Base-by-base conservation (phyloP, 352 stramenopile genomes). In the Phytophthora ramorum region DNA sequence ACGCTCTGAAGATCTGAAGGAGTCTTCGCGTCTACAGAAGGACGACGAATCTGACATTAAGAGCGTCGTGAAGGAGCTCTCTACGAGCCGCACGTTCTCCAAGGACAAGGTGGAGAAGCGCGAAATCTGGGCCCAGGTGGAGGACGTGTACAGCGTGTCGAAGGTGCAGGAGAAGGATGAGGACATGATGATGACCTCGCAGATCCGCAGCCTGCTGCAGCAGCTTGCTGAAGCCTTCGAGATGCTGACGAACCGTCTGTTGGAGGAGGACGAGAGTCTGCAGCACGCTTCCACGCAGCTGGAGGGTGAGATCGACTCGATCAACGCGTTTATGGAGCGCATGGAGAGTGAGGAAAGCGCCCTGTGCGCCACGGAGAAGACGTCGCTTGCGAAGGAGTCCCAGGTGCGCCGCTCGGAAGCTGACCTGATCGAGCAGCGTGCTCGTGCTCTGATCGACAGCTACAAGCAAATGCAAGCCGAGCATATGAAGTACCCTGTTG, bases 151-250 rank as follows among this genome's bases (percentile, higher is more conserved):
- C 77, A 89, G 74, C 48, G 71, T 92, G 12, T 76, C 79, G 10
- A 95, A 93, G 76, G 48, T 83, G 17, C 88, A 96, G 71, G 88
- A 95, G 74, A 95, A 96, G 81, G 88, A 96, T 49, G 86, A 96
- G 71, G 88, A 96, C 71, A 95, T 96, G 88, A 96, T 96, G 88
- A 96, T 96, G 88, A 96, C 88, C 44, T 93, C 84, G 35, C 88
- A 96, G 72, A 96, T 96, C 70, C 88, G 88, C 51, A 91, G 85
- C 24, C 63, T 96, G 50, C 72, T 96, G 28, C 86, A 93, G 69
- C 88, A 96, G 71, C 73, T 96, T 50, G 86, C 86, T 35, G 88
- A 96, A 52, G 86, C 88, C 4, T 96, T 96, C 46, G 88, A 96
- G 72, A 95, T 96, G 88, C 80, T 95, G 43, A 83, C 88, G 3